Percentiles rank a stretch among this genome's conserved stretches.
These are phyloP conservation scores for Ophiostoma ips DNA, from an alignment of 2,329 filamentous ascomycete species.

Conservation along the genomic window DNA sequence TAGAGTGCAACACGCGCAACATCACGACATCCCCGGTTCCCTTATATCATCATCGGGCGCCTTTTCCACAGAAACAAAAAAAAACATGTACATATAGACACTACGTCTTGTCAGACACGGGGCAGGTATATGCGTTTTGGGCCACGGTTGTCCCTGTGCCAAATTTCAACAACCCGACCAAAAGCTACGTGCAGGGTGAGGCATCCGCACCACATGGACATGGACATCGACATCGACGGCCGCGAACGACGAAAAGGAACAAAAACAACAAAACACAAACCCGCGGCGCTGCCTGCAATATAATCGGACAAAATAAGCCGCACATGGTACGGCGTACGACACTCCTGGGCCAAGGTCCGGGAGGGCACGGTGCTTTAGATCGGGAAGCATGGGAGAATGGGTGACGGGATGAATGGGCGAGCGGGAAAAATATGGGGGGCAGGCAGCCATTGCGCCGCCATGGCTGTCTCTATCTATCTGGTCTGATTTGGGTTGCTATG, in stretches of 20 bases:
- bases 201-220: no score
- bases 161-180: background rate
- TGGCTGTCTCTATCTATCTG: background rate
- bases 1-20: no score
- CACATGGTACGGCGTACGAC: background rate
- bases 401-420: background rate
- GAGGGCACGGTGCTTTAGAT: background rate
- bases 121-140: no score
- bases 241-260: background rate
- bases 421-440: background rate
- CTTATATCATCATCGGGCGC: no score
- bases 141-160: background rate
- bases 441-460: background rate
- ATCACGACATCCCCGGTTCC: no score
- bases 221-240: no score
- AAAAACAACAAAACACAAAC: background rate
- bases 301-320: background rate
- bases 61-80: background rate
- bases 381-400: background rate
- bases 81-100: conserved; percentile 1
- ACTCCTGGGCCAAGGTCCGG: background rate
- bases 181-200: no score
- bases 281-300: background rate
- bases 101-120: background rate
- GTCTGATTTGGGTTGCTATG: background rate